phyloP scores from a whole-genome alignment of 176 grass and related monocot genomes.

The Olyra latifolia region DNA sequence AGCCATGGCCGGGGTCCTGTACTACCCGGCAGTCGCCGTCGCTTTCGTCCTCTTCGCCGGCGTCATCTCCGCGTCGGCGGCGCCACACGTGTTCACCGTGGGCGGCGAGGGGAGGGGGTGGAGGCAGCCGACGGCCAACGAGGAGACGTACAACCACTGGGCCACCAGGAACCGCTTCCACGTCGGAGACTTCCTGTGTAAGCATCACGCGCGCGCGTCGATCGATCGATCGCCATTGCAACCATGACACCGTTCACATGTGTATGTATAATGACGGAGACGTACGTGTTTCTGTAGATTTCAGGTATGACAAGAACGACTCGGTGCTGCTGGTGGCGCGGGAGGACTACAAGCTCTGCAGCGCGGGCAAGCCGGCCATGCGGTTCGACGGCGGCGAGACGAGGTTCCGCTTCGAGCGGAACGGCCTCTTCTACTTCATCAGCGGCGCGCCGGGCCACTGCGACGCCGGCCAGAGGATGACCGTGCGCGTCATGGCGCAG shows the following conservation, averaged over 20 bases:
- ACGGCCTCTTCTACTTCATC: constrained; percentile 62
- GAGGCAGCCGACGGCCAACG: constrained; percentile 37
- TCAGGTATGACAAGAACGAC: constrained; percentile 72
- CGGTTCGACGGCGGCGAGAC: constrained; percentile 48
- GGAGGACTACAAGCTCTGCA: constrained; percentile 56
- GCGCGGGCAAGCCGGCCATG: background rate
- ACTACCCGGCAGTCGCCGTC: background rate
- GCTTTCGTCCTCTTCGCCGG: constrained; percentile 20
- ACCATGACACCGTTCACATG: background rate
- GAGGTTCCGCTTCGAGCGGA: constrained; percentile 42
- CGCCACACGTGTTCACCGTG: constrained; percentile 25
- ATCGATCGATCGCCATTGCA: too few relatives aligned
- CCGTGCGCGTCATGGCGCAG: constrained; percentile 38
- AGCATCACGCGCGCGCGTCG: background rate
- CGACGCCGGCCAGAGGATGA: constrained; percentile 57
- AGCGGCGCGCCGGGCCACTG: constrained; percentile 64
- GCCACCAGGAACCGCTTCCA: constrained; percentile 60
- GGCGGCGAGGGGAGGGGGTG: constrained; percentile 53
- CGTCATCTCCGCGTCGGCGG: background rate
- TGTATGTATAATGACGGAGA: background rate
- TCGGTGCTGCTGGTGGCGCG: constrained; percentile 60
- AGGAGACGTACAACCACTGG: constrained; percentile 82
- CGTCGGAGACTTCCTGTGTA: constrained; percentile 68
- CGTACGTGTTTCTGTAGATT: constrained; percentile 18
- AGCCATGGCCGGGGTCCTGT: constrained; percentile 33